Conservation (phyloP, 768 basidiomycete species). For the Epithele typhae region DNA sequence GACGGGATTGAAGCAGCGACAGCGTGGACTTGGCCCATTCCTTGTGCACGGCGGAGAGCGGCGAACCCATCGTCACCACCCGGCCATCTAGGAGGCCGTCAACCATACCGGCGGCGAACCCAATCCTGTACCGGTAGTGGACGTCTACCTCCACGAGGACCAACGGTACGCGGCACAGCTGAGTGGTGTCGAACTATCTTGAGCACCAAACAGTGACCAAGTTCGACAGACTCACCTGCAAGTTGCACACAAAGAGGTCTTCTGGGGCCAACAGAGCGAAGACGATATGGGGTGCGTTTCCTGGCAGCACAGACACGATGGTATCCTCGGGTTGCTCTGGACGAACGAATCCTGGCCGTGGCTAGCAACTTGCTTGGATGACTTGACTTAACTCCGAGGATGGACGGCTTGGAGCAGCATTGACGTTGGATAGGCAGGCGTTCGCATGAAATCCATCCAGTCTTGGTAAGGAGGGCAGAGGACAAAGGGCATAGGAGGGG, state of each 20-base stretch:
- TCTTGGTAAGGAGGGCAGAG: too few relatives aligned
- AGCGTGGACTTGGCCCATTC: not conserved
- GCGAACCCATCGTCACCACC: slow-evolving; percentile 16
- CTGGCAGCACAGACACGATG: not conserved
- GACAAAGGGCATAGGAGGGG: too few relatives aligned
- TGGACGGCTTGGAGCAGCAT: too few relatives aligned
- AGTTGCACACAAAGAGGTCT: not conserved
- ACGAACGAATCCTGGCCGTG: too few relatives aligned
- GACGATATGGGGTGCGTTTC: not conserved
- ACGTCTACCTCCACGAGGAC: not conserved
- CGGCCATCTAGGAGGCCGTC: slow-evolving; percentile 12
- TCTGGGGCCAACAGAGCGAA: not conserved
- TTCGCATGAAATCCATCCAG: too few relatives aligned
- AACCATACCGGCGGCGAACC: slow-evolving; percentile 18
- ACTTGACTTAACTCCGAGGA: too few relatives aligned
- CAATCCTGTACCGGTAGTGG: not conserved
- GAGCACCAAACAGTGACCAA: too few relatives aligned
- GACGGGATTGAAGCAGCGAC: not conserved
- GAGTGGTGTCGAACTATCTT: too few relatives aligned
- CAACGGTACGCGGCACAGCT: not conserved
- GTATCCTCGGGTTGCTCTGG: too few relatives aligned
- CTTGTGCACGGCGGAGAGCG: not conserved
- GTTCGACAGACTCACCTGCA: not conserved
- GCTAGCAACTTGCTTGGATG: too few relatives aligned
- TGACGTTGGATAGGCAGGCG: too few relatives aligned